Base-by-base conservation (phyloP, 2,329 filamentous ascomycete species). In the Penicillium sp. region DNA sequence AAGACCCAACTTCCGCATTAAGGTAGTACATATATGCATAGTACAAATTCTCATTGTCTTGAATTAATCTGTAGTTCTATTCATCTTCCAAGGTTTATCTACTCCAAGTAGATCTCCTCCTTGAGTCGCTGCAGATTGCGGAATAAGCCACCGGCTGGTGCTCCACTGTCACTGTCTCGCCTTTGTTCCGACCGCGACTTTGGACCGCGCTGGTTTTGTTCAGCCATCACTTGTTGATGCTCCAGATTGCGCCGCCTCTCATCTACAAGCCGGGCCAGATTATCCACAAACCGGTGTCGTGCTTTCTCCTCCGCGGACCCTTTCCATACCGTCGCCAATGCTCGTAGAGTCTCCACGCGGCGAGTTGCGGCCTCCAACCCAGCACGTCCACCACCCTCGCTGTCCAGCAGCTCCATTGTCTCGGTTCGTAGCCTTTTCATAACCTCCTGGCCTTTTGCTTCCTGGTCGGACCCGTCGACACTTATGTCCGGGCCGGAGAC, bases 221-320 rank as follows among this genome's bases (percentile, higher is more conserved):
- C 62, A 3, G 54, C 47, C 48, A 53, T 51, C 2, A 57, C 60
- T 52, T 51, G 59, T 58, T 72, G 73, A 50, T 67, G 75, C 44
- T 81, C 80, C 40, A 82, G 54, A 1, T 71, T 72, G 60, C 71
- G 80, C 60, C 78, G 77, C 62, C 79, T 78, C 23, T 97, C 93
- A 68, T 97, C 92, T 1, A 96, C 90, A 74, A 90, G 82, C 77
- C 86, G 91, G 31, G 86, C 85, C 65, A 99, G 73, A 49, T 83
- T 82, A 61, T 97, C 93, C 18, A 99, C 87, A 69, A 97, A 92
- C 67, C 85, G 89, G 9, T 77, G 77, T 51, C 94, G 81, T 6
- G 91, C 90, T 75, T 90, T 95, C 72, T 97, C 94, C 76, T 99
- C 94, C 0, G 90, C 89, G 2, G 94, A 97, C n/a, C 92, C 92